A percentile compares a stretch with the other conserved stretches of the same genome.
phyloP scores from a whole-genome alignment of 129 eudicot genomes.

The Flaveria trinervia region DNA sequence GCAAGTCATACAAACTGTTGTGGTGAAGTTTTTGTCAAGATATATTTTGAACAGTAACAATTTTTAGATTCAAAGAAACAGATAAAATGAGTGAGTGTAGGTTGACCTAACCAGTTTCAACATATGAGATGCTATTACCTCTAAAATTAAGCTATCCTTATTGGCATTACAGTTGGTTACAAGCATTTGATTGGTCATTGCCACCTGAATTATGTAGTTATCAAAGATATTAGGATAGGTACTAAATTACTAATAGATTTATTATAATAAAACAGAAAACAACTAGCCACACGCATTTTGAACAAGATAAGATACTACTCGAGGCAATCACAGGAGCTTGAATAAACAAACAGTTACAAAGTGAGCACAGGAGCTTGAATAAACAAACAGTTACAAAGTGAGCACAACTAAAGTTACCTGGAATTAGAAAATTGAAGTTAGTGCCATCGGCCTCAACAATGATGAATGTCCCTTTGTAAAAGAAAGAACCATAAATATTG shows the following conservation, averaged over 20 bases:
- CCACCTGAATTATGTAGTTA: constrained; percentile 56
- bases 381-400: background rate
- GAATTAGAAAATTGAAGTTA: background rate
- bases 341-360: background rate
- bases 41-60: background rate
- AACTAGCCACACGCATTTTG: background rate
- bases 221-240: background rate
- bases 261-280: background rate
- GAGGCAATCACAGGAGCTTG: background rate
- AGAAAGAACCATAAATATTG: background rate
- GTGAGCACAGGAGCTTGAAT: background rate
- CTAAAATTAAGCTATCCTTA: constrained; percentile 93
- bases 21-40: too few relatives aligned
- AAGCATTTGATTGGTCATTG: constrained; percentile 95
- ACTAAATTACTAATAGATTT: background rate
- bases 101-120: too few relatives aligned
- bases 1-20: too few relatives aligned
- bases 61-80: too few relatives aligned
- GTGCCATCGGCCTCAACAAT: background rate
- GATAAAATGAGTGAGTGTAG: too few relatives aligned
- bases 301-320: background rate
- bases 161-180: constrained; percentile 92
- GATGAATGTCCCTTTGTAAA: background rate
- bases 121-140: background rate
- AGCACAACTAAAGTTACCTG: background rate